Base-by-base conservation (phyloP, 108 stramenopile species). In the Cylindrotheca closterium region DNA sequence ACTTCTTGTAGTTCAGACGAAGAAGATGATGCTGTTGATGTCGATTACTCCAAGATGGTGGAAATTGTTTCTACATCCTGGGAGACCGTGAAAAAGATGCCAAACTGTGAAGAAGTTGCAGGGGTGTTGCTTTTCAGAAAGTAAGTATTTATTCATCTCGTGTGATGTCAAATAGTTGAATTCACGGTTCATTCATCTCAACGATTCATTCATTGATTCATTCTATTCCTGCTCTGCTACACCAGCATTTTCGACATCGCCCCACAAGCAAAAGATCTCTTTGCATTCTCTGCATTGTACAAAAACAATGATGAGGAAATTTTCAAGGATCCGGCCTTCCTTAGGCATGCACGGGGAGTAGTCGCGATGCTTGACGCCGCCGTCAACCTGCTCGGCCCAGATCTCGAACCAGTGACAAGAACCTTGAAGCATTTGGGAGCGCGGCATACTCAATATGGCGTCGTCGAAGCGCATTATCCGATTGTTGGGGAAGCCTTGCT, bases 401-500 rank as follows among this genome's bases (percentile, higher is more conserved):
- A 77, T 32, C 54, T 77, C 46, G 60, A 47, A 27, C 54, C 66
- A 33, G 33, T 74, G 1, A 23, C 52, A 5, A 30, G 47, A 29
- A 28, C 33, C 10, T 25, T 74, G n/a, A 18, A 31, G 22, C 34
- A 58, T 17, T 19, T 79, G 15, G 78, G 78, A 42, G 47, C 34
- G 12, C 29, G 58, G 37, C 78, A 79, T 47, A 60, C 30, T 1
- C 8, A 19, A 1, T 79, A 79, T 48, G 72, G 68, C 3, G 78
- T 66, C 4, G 24, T 70, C 10, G 47, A 58, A 1, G 68, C 45
- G 18, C 78, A 79, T 45, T 79, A 70, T 50, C 65, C 73, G n/a
- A 32, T 79, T 8, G 73, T 79, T 3, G 78, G 73, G 24, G 31
- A 59, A n/a, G 72, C 78, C 1, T 47, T 79, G 8, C 37, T 79